Evolutionary conservation across 805 yeast species (phyloP).

Genomic region (Myxozyma lipomycoides): DNA sequence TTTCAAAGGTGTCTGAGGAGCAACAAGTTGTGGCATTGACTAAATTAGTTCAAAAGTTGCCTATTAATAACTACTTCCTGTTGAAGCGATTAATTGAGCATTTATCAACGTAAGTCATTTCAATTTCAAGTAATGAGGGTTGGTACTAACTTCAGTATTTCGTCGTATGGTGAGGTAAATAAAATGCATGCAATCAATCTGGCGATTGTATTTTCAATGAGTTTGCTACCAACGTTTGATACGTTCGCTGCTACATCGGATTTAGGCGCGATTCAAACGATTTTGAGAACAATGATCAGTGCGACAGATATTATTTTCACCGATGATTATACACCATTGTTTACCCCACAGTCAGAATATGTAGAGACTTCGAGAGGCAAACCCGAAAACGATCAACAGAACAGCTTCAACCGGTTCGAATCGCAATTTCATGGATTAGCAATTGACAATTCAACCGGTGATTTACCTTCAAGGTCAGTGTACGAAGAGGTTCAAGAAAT

Average conservation of each 20-base stretch:
- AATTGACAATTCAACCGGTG: not conserved
- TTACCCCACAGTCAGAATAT: not conserved
- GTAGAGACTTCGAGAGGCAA: not conserved
- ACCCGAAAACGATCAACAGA: constrained; percentile 9
- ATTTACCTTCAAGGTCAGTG: not conserved
- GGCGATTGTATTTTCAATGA: constrained; percentile 81
- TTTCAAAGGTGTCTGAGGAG: constrained; percentile 43
- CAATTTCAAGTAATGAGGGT: not conserved
- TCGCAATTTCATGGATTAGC: not conserved
- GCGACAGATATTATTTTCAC: constrained; percentile 33
- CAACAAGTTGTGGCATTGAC: constrained; percentile 12
- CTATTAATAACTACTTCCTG: constrained; percentile 62
- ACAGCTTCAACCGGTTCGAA: not conserved
- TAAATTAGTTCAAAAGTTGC: constrained; percentile 46
- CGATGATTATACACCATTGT: constrained; percentile 7
- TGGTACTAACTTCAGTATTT: constrained; percentile 40
- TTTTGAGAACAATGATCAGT: constrained; percentile 48
- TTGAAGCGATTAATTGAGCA: constrained; percentile 66
- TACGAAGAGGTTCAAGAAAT: not conserved
- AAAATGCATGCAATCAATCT: constrained; percentile 86
- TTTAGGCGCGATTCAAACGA: constrained; percentile 52
- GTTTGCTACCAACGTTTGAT: constrained; percentile 39
- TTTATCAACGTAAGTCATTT: constrained; percentile 45
- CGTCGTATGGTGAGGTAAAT: constrained; percentile 61
- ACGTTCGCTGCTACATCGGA: constrained; percentile 45